phyloP scores from a whole-genome alignment of 768 basidiomycete species.

The Phanerochaete sordida region DNA sequence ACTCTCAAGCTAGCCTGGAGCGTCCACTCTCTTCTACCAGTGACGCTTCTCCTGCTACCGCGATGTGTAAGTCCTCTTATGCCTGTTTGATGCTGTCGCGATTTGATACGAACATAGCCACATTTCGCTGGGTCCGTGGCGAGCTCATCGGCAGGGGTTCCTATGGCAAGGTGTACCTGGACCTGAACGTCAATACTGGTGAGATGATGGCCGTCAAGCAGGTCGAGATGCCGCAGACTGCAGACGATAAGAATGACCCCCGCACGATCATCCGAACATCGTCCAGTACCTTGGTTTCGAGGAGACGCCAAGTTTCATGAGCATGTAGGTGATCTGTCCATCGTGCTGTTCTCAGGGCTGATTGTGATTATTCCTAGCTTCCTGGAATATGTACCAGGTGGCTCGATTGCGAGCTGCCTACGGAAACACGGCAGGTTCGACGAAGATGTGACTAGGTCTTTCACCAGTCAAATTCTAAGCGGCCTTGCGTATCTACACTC shows the following conservation, averaged over 20 bases:
- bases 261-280: slow-evolving; percentile 92
- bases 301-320: slow-evolving; percentile 81
- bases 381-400: slow-evolving; percentile 98
- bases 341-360: neutral
- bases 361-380: slow-evolving; percentile 60
- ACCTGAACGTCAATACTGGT: slow-evolving; percentile 91
- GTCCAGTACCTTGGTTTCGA: slow-evolving; percentile 97
- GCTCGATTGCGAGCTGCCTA: slow-evolving; percentile 87
- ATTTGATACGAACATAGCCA: slow-evolving; percentile 48
- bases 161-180: slow-evolving; percentile 95
- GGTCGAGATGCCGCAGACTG: slow-evolving; percentile 90
- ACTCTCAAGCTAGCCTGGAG: slow-evolving; percentile 44
- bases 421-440: slow-evolving; percentile 91
- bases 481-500: slow-evolving; percentile 93
- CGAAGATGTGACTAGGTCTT: slow-evolving; percentile 88
- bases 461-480: slow-evolving; percentile 86
- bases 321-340: slow-evolving; percentile 65
- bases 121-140: slow-evolving; percentile 98
- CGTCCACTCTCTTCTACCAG: slow-evolving; percentile 39
- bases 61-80: slow-evolving; percentile 51
- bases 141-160: slow-evolving; percentile 97
- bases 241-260: slow-evolving; percentile 86
- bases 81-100: neutral
- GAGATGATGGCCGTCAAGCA: slow-evolving; percentile 99
- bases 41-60: slow-evolving; percentile 23